Evolutionary conservation across 768 basidiomycete species (phyloP).

Genomic region (Fomitopsis serialis): DNA sequence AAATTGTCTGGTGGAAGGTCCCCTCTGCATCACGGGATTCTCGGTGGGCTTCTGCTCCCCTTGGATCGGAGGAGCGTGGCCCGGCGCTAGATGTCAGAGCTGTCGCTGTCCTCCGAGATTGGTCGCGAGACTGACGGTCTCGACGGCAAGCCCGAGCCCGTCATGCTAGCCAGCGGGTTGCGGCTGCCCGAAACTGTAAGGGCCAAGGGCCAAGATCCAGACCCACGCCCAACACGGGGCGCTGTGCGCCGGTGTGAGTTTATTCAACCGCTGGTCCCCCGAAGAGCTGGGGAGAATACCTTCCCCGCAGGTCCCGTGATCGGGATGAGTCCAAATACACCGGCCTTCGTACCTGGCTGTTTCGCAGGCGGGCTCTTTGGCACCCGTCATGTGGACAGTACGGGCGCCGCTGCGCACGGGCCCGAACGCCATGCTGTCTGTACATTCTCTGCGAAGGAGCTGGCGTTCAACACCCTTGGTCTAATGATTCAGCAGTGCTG

Average conservation of each 20-base stretch:
- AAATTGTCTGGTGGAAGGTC: slow-evolving; percentile 99
- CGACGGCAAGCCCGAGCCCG: slow-evolving; percentile 96
- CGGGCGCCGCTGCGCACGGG: slow-evolving; percentile 90
- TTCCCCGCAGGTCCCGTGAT: slow-evolving; percentile 98
- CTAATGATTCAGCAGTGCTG: slow-evolving; percentile 99
- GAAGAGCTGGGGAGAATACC: slow-evolving; percentile 99
- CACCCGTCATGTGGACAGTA: slow-evolving; percentile 94
- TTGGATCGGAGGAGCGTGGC: slow-evolving; percentile 93
- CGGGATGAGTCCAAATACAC: slow-evolving; percentile 50
- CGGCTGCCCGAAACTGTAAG: slow-evolving; percentile 97
- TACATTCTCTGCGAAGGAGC: slow-evolving; percentile 99
- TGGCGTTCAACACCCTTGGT: slow-evolving; percentile 99
- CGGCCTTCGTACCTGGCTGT: slow-evolving; percentile 6
- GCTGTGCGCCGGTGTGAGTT: too few relatives aligned
- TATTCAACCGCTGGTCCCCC: slow-evolving; percentile 98
- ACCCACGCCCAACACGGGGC: too few relatives aligned
- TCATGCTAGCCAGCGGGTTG: slow-evolving; percentile 97
- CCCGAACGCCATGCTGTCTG: slow-evolving; percentile 90
- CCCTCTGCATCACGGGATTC: slow-evolving; percentile 93
- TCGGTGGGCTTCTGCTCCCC: slow-evolving; percentile 85
- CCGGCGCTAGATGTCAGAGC: slow-evolving; percentile 81
- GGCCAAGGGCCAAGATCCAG: too few relatives aligned
- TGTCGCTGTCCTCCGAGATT: slow-evolving; percentile 96
- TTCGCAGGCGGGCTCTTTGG: slow-evolving; percentile 89
- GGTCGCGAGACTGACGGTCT: slow-evolving; percentile 96